phyloP scores from a whole-genome alignment of 257 asterid genomes.

The Ehretia macrophylla region DNA sequence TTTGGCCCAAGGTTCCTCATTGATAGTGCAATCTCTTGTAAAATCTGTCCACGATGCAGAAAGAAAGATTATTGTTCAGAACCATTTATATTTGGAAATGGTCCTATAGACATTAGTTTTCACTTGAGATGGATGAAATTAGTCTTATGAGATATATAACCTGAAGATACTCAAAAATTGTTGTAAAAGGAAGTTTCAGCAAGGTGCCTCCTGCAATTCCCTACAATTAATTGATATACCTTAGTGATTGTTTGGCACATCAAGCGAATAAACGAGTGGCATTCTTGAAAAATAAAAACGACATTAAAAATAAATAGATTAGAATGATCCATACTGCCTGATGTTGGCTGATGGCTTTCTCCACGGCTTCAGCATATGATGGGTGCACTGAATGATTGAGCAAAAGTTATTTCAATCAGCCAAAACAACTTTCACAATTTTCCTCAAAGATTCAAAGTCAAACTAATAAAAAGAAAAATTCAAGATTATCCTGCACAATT shows the following conservation, averaged over 20 bases:
- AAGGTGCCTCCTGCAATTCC: slow-evolving; percentile 53
- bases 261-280: background rate
- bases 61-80: slow-evolving; percentile 6
- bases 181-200: slow-evolving; percentile 82
- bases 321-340: slow-evolving; percentile 38
- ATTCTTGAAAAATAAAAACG: background rate
- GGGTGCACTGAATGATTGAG: slow-evolving; percentile 44
- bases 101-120: background rate
- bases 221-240: slow-evolving; percentile 38
- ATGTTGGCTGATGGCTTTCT: slow-evolving; percentile 47
- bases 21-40: slow-evolving; percentile 61
- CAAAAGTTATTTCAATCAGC: slow-evolving; percentile 6
- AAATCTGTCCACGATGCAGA: slow-evolving; percentile 41
- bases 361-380: slow-evolving; percentile 43
- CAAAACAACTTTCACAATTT: too few species aligned
- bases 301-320: slow-evolving; percentile 6
- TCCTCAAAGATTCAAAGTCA: background rate
- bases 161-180: slow-evolving; percentile 95
- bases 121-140: background rate
- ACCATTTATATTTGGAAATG: background rate
- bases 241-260: background rate
- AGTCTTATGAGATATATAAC: slow-evolving; percentile 20
- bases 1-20: slow-evolving; percentile 53
- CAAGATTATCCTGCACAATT: too few species aligned
- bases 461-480: too few species aligned